Base-by-base conservation (phyloP, 2,329 filamentous ascomycete genomes). In the Monosporascus sp. region DNA sequence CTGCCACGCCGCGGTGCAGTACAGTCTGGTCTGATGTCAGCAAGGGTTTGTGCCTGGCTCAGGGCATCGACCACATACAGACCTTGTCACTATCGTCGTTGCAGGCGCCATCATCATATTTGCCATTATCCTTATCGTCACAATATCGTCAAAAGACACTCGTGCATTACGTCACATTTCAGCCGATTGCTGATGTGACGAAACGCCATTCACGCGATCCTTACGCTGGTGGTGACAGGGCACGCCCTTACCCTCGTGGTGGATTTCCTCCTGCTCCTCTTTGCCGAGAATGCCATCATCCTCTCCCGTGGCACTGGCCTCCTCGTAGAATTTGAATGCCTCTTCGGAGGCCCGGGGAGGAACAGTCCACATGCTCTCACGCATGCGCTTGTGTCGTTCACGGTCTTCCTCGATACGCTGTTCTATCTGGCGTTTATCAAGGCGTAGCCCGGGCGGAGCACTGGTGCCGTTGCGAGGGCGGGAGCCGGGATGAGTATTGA, bases 371-470 rank as follows among this genome's bases (percentile, higher is more conserved):
- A 96, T 95, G 63, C 86, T 91, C 73, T 99, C 94, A 22, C 94
- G 78, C 64, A 93, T 76, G 44, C 93, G 78, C 77, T 99, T 99
- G 71, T 99, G 95, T 44, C 94, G 78, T 70, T 99, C 94, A 3
- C 94, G 79, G 70, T 99, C 94, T 72, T 99, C 95, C 63, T 99
- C 95, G 58, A 99, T 96, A 41, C 94, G 80, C 74, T 97, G 92
- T 73, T 97, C 92, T 51, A 97, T 89, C 72, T 96, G 89, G 52
- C 88, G 82, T 72, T 93, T 94, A 65, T 97, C 90, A 50, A 94
- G 70, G 17, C 74, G 70, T 27, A 73, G 70, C 5, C 54, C 44
- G 14, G 24, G 55, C 17, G 53, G 53, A 8, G 68, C 59, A 37
- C 58, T 58, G 26, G 64, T 54, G 58, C 67, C 46, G 59, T 64